Base-by-base conservation (phyloP, 805 yeast genomes). In the Candida boidinii region DNA sequence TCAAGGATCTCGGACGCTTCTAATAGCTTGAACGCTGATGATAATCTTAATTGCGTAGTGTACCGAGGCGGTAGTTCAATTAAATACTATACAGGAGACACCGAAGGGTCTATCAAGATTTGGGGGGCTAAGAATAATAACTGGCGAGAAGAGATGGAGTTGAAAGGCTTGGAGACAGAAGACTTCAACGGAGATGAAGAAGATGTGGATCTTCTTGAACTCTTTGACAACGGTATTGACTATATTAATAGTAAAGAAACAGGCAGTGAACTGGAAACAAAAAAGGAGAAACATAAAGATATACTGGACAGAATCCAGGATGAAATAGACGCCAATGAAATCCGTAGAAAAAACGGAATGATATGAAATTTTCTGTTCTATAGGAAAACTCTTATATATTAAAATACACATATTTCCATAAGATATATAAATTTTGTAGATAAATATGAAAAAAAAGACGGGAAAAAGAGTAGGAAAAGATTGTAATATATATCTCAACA, bases 51-150 rank as follows among this genome's bases (percentile, higher is more conserved):
- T 3, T 66, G 80, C 14, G 57, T 82, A 21, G 70, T 64, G 0
- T 59, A 69, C 34, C 62, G 69, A 1, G 70, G 73, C 0, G 56
- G 64, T 2, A 63, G 60, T 31, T 47, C 62, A 15, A 64, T 60
- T 7, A 64, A 66, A 16, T 76, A 69, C 42, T 70, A 49, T 41
- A 66, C 80, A 18, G 88, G 87, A 1, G 70, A 80, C 2, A 64
- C 69, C 37, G 85, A 80, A 41, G 92, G 92, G 2, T 70, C 70
- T 19, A 74, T 82, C 1, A 46, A 70, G 0, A 55, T 58, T 1
- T 82, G 87, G 86, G 66, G 68, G 0, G 63, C 71, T 6, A 49
- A 48, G 23, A 46, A 43, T 3, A 43, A 40, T 11, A 31, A 32
- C 4, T 38, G 33, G 6, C 36, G 34, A 7, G 44, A 42, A 8